Base-by-base conservation (phyloP, 1,284 basidiomycete species). In the Schizophyllum amplum region DNA sequence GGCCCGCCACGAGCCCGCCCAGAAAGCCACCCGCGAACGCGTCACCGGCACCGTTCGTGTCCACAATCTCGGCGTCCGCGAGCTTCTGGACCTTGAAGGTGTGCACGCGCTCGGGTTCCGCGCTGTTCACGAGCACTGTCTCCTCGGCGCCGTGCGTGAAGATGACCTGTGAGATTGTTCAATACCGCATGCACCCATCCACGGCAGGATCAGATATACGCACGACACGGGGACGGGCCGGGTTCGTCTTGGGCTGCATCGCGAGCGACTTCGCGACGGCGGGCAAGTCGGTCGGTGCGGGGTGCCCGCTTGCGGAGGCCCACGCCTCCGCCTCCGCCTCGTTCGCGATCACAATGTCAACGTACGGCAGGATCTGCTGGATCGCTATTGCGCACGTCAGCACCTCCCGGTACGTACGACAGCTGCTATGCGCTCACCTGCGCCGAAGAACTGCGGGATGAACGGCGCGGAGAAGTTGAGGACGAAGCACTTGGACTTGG, bases 41-140 rank as follows among this genome's bases (percentile, higher is more conserved):
- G 71, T 99, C 97, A 55, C 97, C 97, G n/a, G 97, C 97, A 55
- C 93, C 97, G 74, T 99, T 99, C 57, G 97, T 99, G 73, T 99
- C 97, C 59, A 98, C 87, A 65, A 99, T 96, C 70, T 88, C 70
- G 57, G 80, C 81, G 62, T 79, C 77, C 55, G 72, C 67, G 61
- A 98, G 77, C 54, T 81, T 76, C 57, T 77, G 70, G 53, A 96
- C 92, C 27, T 77, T 65, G 74, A 78, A 89, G 15, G 77, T 71
- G 78, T 80, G 80, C 13, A 78, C 73, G 50, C 66, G 70, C 22
- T 83, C 78, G 2, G 82, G 75, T 13, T 82, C 77, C 48, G 75
- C 78, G 25, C 83, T 78, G 20, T 81, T 80, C 46, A 93, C 92
- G 57, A 96, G 76, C 56, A 94, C 74, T 51, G 96, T 98, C 57